These are phyloP conservation scores for Cucurbita maxima DNA, from an alignment of 306 rosid species.

Conservation along the genomic window DNA sequence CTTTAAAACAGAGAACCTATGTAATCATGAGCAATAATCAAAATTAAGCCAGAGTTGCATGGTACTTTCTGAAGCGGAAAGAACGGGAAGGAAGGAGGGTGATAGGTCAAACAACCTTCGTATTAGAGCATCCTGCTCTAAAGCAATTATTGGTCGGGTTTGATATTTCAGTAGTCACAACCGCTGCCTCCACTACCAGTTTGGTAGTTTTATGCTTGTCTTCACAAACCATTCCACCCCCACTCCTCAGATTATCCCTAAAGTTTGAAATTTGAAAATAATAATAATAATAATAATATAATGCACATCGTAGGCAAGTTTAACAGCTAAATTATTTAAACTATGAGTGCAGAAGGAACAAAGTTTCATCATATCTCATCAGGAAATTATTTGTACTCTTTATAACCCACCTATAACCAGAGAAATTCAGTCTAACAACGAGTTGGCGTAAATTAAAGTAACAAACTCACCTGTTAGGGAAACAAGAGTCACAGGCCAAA, in stretches of 20 bases:
- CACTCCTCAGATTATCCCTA: conserved; percentile 71
- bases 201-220: conserved; percentile 24
- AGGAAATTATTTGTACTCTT: neutral
- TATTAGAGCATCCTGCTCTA: conserved; percentile 28
- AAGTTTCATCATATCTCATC: neutral
- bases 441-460: neutral
- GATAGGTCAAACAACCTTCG: conserved; percentile 40
- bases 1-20: conserved; percentile 66
- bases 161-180: conserved; percentile 46
- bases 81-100: conserved; percentile 1
- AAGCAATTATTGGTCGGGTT: conserved; percentile 30
- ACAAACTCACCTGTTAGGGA: conserved; percentile 39
- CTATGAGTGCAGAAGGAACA: neutral
- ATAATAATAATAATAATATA: neutral
- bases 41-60: conserved; percentile 5
- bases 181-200: conserved; percentile 54
- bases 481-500: conserved; percentile 45
- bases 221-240: conserved; percentile 46
- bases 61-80: neutral
- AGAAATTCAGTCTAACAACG: neutral
- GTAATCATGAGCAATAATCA: conserved; percentile 6
- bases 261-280: neutral
- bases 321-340: neutral
- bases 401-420: neutral
- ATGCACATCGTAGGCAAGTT: neutral